These are phyloP conservation scores for Aurantiochytrium sp. DNA, from an alignment of 108 stramenopile genomes.

Conservation along the genomic window DNA sequence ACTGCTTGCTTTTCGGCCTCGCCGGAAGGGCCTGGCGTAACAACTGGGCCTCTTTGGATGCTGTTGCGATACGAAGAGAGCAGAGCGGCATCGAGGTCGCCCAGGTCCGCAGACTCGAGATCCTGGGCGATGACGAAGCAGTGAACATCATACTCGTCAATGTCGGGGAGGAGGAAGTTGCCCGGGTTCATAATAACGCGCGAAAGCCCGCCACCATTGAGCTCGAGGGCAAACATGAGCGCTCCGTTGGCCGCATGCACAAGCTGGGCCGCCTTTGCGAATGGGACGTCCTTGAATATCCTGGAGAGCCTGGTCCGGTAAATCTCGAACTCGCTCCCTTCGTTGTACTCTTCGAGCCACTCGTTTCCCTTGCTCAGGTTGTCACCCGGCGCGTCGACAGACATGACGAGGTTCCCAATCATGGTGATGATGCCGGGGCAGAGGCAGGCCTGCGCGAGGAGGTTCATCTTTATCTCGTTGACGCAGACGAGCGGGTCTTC, in stretches of 20 bases:
- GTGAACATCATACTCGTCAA: neutral
- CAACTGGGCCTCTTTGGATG: no score
- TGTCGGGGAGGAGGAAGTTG: neutral
- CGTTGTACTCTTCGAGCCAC: conserved; percentile 12
- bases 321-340: conserved; percentile 24
- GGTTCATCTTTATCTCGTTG: conserved; percentile 28
- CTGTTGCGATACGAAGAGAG: no score
- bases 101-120: conserved; percentile 1
- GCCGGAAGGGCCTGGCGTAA: no score
- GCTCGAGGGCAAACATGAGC: conserved; percentile 29
- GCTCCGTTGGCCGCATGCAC: neutral
- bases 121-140: conserved; percentile 8
- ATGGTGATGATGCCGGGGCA: conserved; percentile 23
- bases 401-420: conserved; percentile 26
- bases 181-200: neutral
- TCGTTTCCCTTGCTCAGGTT: neutral
- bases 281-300: neutral
- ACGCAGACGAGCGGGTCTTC: conserved; percentile 12
- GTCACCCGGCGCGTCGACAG: neutral
- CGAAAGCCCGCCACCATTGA: neutral
- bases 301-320: neutral
- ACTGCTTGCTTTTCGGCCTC: no score
- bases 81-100: neutral
- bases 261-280: neutral
- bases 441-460: conserved; percentile 2